Evolutionary conservation across 192 early-diverging fungal genomes (phyloP).

Genomic region (Pilaira anomala): DNA sequence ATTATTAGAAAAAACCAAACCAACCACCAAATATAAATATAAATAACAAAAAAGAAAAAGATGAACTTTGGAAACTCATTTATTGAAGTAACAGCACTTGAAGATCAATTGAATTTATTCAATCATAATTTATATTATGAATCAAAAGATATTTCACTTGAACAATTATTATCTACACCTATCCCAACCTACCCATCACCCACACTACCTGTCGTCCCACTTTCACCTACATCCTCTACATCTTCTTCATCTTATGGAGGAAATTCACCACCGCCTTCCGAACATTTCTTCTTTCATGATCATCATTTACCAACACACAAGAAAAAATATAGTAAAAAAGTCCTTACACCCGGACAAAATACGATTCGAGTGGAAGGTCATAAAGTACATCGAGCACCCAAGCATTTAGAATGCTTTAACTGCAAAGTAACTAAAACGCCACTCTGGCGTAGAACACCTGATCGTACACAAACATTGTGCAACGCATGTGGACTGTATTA

Average conservation of each 20-base stretch:
- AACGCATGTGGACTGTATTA: constrained; percentile 96
- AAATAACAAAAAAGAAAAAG: neutral
- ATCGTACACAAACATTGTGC: constrained; percentile 78
- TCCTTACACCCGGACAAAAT: neutral
- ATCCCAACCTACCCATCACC: neutral
- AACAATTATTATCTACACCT: neutral
- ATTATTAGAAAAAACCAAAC: neutral
- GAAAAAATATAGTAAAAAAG: neutral
- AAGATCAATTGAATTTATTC: neutral
- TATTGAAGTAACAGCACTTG: neutral
- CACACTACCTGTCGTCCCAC: neutral
- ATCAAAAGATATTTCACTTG: neutral
- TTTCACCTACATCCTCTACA: neutral
- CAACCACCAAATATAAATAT: neutral
- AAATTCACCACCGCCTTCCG: neutral
- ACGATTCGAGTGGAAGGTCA: neutral
- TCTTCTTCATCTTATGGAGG: neutral
- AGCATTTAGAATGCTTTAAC: constrained; percentile 54
- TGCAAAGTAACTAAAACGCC: constrained; percentile 83
- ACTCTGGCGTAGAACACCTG: constrained; percentile 82
- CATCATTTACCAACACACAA: neutral
- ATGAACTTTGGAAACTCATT: neutral
- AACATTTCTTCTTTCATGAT: neutral
- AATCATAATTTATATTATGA: neutral
- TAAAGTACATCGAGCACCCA: neutral